Base-by-base conservation (phyloP, 2,329 filamentous ascomycete species). In the Talaromyces sp. region DNA sequence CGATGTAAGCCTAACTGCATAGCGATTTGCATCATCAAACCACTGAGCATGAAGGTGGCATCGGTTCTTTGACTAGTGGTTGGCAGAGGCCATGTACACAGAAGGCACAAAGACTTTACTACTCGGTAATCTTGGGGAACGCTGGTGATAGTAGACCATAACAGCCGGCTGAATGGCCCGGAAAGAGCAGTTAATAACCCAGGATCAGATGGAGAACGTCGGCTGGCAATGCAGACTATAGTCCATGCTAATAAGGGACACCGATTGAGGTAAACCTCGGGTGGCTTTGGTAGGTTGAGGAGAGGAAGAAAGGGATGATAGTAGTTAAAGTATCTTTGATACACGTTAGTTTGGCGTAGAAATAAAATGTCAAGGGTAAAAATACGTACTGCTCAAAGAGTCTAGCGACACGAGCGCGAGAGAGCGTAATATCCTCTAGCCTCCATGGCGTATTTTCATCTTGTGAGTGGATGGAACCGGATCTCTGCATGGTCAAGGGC, bases 281-380 rank as follows among this genome's bases (percentile, higher is more conserved):
- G 80, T 6, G 75, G 73, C 57, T 79, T 77, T 10, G 77, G 68
- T 4, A 77, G 77, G 52, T 85, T 83, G 48, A 87, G 72, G 51
- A 87, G 77, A 1, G 84, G 83, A 27, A 87, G 70, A 62, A 86
- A 87, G 0, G 81, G 81, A 61, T 88, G 85, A 64, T 86, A 86
- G 47, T 77, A 77, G 29, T 77, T 77, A 68, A 86, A 87, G 70
- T 82, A 88, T 56, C 84, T 83, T 56, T 29, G n/a, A 41, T 8
- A 10, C 4, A 24, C 27, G 43, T 66, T 42, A 64, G 55, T n/a
- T 10, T 74, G 74, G 29, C 77, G 33, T 4, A 29, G 29, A 11
- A 13, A 14, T 13, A 22, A 19, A 47, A 10, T 27, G 3, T 14
- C 17, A 10, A 17, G 11, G 7, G 20, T 2, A 70, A 53, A 11